Percentiles rank a stretch among this genome's conserved stretches.
These are phyloP conservation scores for Trebouxia sp. DNA, from an alignment of 139 green algal genomes.

Conservation along the genomic window DNA sequence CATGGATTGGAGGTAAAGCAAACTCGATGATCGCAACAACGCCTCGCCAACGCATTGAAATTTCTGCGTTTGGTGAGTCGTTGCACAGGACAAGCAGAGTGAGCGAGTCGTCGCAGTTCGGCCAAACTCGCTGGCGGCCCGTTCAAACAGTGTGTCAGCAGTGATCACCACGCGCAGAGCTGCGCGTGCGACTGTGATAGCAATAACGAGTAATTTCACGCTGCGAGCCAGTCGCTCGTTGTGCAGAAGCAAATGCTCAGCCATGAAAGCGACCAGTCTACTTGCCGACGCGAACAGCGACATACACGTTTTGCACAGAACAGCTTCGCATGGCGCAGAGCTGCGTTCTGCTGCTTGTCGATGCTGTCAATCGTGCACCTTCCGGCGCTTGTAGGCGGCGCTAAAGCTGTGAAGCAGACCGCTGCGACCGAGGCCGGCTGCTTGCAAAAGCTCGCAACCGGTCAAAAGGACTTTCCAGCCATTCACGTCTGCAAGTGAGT, in stretches of 20 bases:
- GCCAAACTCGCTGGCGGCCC: no score
- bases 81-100: no score
- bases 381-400: neutral
- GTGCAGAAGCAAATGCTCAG: no score
- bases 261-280: no score
- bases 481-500: neutral
- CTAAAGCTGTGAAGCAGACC: neutral
- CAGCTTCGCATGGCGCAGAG: neutral
- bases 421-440: neutral
- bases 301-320: neutral
- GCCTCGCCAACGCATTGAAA: neutral
- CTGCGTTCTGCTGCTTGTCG: neutral
- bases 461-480: neutral
- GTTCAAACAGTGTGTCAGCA: no score
- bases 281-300: no score
- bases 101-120: no score
- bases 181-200: no score
- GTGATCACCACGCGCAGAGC: neutral
- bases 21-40: neutral
- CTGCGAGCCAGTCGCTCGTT: no score
- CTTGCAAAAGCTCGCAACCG: neutral
- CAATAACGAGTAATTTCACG: no score
- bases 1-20: slow-evolving; percentile 18
- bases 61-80: neutral
- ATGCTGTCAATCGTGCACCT: neutral